phyloP scores from a whole-genome alignment of 2,329 filamentous ascomycete species.

The Ceratocystis destructans region DNA sequence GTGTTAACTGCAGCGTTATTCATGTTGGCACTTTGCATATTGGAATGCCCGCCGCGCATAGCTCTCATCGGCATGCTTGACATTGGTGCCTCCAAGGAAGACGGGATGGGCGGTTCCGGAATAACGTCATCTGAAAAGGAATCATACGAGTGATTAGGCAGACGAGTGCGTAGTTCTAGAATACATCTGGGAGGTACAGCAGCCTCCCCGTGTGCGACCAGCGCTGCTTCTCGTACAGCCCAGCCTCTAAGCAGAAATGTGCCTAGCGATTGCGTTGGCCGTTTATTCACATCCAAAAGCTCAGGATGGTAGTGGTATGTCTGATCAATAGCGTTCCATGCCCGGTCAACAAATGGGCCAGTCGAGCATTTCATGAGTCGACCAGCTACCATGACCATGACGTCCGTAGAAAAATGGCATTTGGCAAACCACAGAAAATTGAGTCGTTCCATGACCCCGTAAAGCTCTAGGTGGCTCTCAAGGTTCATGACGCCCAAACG shows the following conservation, averaged over 20 bases:
- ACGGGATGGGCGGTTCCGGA: conserved; percentile 13
- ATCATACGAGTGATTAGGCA: conserved; percentile 28
- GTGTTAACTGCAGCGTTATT: background rate
- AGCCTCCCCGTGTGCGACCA: conserved; percentile 27
- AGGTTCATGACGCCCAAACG: conserved; percentile 37
- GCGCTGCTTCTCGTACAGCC: conserved; percentile 35
- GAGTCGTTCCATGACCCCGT: conserved; percentile 30
- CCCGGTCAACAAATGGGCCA: conserved; percentile 39
- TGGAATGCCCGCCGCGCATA: background rate
- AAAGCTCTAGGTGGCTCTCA: conserved; percentile 35
- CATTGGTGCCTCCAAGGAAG: conserved; percentile 16
- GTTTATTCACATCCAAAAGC: conserved; percentile 34
- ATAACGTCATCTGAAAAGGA: conserved; percentile 22
- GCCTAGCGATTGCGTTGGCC: conserved; percentile 25
- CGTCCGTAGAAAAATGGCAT: conserved; percentile 41
- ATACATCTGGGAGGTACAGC: conserved; percentile 36
- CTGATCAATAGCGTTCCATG: conserved; percentile 36
- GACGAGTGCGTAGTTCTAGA: conserved; percentile 30
- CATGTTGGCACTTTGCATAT: background rate
- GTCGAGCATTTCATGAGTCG: conserved; percentile 38
- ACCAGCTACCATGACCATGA: conserved; percentile 42
- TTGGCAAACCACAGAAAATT: conserved; percentile 44
- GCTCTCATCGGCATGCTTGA: conserved; percentile 18
- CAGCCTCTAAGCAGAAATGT: conserved; percentile 25
- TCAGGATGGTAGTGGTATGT: conserved; percentile 38